phyloP scores from a whole-genome alignment of 140 eudicot species.

The Erigeron philadelphicus region DNA sequence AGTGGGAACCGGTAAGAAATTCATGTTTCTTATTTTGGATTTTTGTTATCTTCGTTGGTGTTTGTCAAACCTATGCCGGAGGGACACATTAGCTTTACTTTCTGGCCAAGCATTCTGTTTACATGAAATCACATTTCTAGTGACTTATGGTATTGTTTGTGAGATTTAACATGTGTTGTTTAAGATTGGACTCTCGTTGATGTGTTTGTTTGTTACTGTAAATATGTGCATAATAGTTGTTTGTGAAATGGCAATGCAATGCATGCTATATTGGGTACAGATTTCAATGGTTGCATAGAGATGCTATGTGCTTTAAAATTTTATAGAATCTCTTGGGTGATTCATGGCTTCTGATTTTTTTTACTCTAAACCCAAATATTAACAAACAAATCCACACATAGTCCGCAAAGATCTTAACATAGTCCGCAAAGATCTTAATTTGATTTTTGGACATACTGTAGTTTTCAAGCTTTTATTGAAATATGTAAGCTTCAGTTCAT shows the following conservation, averaged over 20 bases:
- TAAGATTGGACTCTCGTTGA: no score
- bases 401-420: no score
- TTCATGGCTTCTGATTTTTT: background rate
- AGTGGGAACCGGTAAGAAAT: constrained; percentile 51
- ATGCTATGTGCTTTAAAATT: background rate
- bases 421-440: no score
- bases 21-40: background rate
- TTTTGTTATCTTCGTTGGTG: background rate
- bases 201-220: background rate
- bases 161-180: no score
- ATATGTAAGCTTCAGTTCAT: background rate
- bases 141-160: background rate
- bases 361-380: no score
- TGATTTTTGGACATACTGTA: background rate
- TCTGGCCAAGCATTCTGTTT: background rate
- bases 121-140: background rate
- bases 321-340: background rate
- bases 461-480: background rate
- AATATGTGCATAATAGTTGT: background rate
- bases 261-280: no score
- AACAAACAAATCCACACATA: no score
- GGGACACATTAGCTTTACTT: background rate
- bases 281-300: background rate
- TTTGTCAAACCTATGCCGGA: background rate
- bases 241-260: background rate